Percentiles rank a stretch among this genome's conserved stretches.
phyloP scores from a whole-genome alignment of 169 alveolate species.

The Cryptosporidium parvum region DNA sequence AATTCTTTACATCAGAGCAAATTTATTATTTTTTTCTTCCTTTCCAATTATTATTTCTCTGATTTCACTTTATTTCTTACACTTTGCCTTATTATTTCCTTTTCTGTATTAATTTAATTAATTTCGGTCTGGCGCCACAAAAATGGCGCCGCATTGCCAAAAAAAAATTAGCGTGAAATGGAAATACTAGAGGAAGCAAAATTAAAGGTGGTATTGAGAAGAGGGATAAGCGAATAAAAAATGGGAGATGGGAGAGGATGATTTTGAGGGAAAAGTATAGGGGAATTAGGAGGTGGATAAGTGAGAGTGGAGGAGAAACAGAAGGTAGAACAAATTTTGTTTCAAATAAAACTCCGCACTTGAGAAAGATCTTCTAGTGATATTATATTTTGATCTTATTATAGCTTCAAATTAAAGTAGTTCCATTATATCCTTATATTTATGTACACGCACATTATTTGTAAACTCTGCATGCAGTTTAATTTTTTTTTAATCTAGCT shows the following conservation, averaged over 20 bases:
- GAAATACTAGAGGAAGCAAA: not conserved
- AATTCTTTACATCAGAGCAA: slow-evolving; percentile 13
- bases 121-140: not conserved
- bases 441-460: no score
- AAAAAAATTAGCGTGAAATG: not conserved
- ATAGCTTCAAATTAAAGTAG: not conserved
- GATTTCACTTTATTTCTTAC: not conserved
- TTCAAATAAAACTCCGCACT: no score
- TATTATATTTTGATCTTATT: no score
- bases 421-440: no score
- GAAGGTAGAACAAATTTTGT: not conserved
- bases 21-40: not conserved
- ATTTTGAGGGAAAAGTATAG: not conserved
- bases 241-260: not conserved
- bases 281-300: not conserved
- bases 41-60: not conserved
- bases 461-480: not conserved
- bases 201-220: not conserved
- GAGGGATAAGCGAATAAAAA: not conserved
- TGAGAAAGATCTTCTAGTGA: no score
- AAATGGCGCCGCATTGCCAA: not conserved
- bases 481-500: not conserved
- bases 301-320: not conserved
- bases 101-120: not conserved
- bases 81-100: not conserved